phyloP scores from a whole-genome alignment of 2,329 filamentous ascomycete genomes.

The Exserohilum turcica region DNA sequence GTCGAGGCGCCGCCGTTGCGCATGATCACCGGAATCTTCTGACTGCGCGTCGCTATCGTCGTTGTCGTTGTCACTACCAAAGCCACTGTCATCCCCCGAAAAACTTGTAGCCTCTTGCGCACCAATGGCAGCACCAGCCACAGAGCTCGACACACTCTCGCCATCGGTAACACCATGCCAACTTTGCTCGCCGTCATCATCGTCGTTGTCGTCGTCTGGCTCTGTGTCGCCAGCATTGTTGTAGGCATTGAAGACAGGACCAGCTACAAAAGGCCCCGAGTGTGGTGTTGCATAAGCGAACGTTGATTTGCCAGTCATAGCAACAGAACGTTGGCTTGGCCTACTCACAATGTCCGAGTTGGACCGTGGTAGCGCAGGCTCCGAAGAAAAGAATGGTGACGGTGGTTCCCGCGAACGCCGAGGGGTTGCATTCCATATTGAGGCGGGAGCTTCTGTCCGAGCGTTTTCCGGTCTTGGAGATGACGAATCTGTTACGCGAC shows the following conservation, averaged over 20 bases:
- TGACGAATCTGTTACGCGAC: conserved; percentile 48
- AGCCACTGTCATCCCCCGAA: conserved; percentile 44
- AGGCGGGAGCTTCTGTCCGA: conserved; percentile 30
- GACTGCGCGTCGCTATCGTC: conserved; percentile 22
- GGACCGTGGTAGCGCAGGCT: conserved; percentile 33
- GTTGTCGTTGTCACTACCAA: conserved; percentile 34
- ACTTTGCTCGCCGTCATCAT: conserved; percentile 36
- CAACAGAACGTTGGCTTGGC: conserved; percentile 49
- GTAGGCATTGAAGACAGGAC: conserved; percentile 28
- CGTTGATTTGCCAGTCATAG: conserved; percentile 52
- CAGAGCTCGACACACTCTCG: conserved; percentile 32
- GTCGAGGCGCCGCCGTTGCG: conserved; percentile 13
- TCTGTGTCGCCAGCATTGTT: conserved; percentile 43
- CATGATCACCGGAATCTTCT: conserved; percentile 12
- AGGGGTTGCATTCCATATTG: conserved; percentile 47
- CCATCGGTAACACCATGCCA: conserved; percentile 37
- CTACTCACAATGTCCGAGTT: conserved; percentile 49
- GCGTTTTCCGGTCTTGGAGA: conserved; percentile 25
- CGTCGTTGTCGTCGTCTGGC: conserved; percentile 42
- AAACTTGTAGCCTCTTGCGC: conserved; percentile 41
- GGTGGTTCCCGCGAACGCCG: conserved; percentile 52
- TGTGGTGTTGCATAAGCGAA: conserved; percentile 78
- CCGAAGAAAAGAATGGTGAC: conserved; percentile 49
- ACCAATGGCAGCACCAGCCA: conserved; percentile 20
- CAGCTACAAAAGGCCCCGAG: conserved; percentile 55